phyloP scores from a whole-genome alignment of 139 green algal species.

The Choricystis sp. region DNA sequence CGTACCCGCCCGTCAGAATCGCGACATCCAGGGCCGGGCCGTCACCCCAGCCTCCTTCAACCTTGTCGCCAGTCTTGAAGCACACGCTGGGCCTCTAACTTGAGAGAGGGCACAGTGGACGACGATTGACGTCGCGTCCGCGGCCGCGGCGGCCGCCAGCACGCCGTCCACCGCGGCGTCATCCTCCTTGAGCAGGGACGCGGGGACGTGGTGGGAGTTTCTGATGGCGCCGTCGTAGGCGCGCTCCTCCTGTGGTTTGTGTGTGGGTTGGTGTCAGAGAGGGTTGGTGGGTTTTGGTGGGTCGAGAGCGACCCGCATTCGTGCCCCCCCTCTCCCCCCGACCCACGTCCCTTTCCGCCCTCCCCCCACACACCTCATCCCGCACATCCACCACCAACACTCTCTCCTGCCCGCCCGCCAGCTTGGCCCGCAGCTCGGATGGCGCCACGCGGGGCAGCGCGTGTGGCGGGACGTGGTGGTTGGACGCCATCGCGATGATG shows the following conservation, averaged over 20 bases:
- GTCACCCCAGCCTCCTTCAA: background rate
- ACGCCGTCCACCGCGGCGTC: background rate
- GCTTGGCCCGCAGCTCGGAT: background rate
- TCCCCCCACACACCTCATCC: too few relatives aligned
- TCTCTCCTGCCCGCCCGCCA: background rate
- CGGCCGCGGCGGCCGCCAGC: background rate
- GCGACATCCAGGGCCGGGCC: background rate
- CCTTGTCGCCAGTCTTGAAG: background rate
- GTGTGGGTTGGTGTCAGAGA: too few relatives aligned
- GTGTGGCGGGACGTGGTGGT: too few relatives aligned
- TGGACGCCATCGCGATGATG: too few relatives aligned
- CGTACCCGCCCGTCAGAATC: background rate
- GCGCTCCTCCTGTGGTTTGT: too few relatives aligned
- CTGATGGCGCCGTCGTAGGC: background rate
- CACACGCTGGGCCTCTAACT: background rate
- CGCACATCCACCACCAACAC: background rate
- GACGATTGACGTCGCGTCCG: background rate
- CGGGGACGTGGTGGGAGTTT: background rate
- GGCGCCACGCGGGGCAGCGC: too few relatives aligned
- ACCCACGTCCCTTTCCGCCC: too few relatives aligned
- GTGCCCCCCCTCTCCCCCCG: too few relatives aligned
- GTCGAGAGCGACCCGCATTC: too few relatives aligned
- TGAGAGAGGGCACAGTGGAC: background rate
- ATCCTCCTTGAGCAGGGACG: background rate
- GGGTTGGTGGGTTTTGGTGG: too few relatives aligned